Evolutionary conservation across 495 filamentous ascomycete species (phyloP), one percentile per base, ranked within the genome.

Genomic region (Podospora bellae-mahoneyi): DNA sequence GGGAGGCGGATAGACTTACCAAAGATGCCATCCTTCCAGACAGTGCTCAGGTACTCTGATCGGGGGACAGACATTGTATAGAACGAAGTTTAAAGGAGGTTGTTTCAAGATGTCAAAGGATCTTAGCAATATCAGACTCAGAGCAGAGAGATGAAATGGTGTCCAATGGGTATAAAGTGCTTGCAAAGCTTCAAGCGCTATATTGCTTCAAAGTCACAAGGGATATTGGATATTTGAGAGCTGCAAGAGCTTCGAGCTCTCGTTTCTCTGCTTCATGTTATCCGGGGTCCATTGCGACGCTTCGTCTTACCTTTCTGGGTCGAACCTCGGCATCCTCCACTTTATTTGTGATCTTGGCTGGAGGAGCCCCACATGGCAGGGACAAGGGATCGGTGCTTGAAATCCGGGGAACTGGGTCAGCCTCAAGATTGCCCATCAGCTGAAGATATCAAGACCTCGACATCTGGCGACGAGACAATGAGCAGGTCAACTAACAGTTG

Each of bases 1-100:
- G 15, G 5, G 19, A 23, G 5, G 39, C 6, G 26, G 30, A 26
- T 60, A 34, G 16, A 57, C 54, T 15, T 19, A 94, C 92, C 84
- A 73, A 96, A 97, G 63, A 96, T 88, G 67, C 89, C 91, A 81
- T 94, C 89, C 67, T 86, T 90, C 93, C 93, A 97, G 69, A 89
- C 84, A 60, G 87, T 80, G 77, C 91, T 94, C 62, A 97, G 74
- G 71, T 93, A 96, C 59, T 92, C 86, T 39, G 84, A 86, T 74
- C 87, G 88, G 26, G 87, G 81, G 62, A 93, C 75, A 30, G 91
- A 80, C 92, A 92, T 92, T 10, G 34, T 68, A 44, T 18, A 27
- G 56, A 59, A 5, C 20, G 26, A 18, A 20, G 39, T 10, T 48
- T 23, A 23, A 32, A 7, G 39, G 39, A 48, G 39, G 39, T 48